Evolutionary conservation across 2,329 filamentous ascomycete genomes (phyloP), one percentile per base, ranked within the genome.

Genomic region (Penicillium sp.): DNA sequence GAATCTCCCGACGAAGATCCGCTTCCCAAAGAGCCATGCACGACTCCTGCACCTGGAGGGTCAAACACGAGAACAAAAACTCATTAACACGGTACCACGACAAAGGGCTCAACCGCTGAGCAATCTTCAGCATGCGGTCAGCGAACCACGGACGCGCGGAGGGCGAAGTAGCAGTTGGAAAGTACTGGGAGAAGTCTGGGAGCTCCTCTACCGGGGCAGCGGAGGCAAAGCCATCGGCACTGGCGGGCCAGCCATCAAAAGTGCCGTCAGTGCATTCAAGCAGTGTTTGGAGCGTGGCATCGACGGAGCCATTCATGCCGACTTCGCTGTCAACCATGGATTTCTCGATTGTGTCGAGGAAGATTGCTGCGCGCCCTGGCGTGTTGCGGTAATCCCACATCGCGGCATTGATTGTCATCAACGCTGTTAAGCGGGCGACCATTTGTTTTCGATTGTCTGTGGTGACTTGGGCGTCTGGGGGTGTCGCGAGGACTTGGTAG

Each of bases 351-450:
- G 61, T 64, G 28, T 42, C 43, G n/a, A 71, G 61, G 48, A 71
- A 72, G 6, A 55, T 53, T 21, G 65, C 65, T 12, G 59, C 62
- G 31, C 57, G 58, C 7, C 49, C 52, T 1, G 59, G 56, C 8
- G 64, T 61, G 33, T 62, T 60, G 15, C 69, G 62, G 44, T 71
- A 69, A 53, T 72, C 67, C 69, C 68, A 72, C 10, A 71, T 57
- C 5, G 64, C 68, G 5, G 64, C 63, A 49, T 71, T 71, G 43
- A 71, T 55, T 47, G 65, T 69, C 43, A 71, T 64, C 28, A 71
- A 44, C 1, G 63, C 57, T 10, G 63, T 65, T 1, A 71, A 49
- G 19, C 67, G 64, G 19, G 68, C 58, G 38, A 70, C 61, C 43
- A 68, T 66, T 51, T 71, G 68, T 51, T 70, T 70, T n/a, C 67